phyloP scores from a whole-genome alignment of 345 rosid species.

The Corchorus olitorius region DNA sequence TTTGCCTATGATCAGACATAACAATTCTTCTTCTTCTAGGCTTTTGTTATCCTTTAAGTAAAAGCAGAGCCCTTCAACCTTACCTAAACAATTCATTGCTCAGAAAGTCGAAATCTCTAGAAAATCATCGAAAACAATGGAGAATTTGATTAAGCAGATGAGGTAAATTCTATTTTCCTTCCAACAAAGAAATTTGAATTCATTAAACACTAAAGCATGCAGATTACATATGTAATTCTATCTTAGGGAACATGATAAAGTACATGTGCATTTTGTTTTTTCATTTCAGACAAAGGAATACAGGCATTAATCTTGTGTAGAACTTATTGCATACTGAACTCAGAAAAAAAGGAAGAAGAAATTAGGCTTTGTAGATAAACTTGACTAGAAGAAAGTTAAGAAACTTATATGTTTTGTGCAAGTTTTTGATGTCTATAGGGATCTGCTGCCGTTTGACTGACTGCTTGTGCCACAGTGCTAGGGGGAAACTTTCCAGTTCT shows the following conservation, averaged over 20 bases:
- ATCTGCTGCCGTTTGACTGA: constrained; percentile 12
- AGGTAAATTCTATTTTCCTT: constrained; percentile 26
- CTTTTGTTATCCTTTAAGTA: constrained; percentile 36
- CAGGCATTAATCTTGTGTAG: neutral
- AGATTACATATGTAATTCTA: neutral
- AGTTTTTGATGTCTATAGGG: neutral
- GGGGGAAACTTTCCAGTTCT: constrained; percentile 34
- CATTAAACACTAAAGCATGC: neutral
- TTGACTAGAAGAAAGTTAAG: neutral
- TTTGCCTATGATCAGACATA: constrained; percentile 15
- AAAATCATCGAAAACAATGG: constrained; percentile 27
- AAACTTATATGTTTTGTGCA: neutral
- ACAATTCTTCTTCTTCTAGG: constrained; percentile 10
- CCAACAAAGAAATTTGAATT: neutral
- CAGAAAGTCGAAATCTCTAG: neutral
- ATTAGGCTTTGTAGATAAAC: neutral
- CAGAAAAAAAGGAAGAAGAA: neutral
- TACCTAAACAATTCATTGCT: constrained; percentile 4
- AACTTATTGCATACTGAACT: neutral
- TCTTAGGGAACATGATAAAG: too few species aligned
- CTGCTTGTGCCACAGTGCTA: constrained; percentile 19
- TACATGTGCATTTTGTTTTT: too few species aligned
- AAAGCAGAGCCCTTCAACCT: constrained; percentile 8
- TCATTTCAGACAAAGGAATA: neutral
- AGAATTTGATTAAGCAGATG: constrained; percentile 37